A percentile compares a stretch with the other conserved stretches of the same genome.
Conservation (phyloP, 495 filamentous ascomycete species). For the Aspergillus diversus region DNA sequence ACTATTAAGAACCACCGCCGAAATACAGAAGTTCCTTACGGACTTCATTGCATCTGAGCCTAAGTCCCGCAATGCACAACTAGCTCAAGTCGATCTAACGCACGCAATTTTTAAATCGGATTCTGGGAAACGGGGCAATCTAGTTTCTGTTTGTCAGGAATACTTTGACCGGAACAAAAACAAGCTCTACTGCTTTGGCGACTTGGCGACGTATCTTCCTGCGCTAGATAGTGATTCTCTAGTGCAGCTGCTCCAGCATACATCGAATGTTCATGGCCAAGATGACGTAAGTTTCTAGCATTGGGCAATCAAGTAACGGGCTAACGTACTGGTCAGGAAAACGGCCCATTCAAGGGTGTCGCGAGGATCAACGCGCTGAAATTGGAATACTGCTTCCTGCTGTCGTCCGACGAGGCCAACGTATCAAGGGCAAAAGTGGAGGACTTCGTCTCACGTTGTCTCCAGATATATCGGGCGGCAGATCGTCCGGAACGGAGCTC, state of each 20-base stretch:
- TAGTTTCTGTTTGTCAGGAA: conserved; percentile 46
- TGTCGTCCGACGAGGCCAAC: conserved; percentile 45
- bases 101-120: conserved; percentile 34
- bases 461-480: conserved; percentile 47
- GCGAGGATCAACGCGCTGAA: conserved; percentile 58
- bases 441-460: conserved; percentile 49
- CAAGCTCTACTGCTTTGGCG: conserved; percentile 59
- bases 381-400: conserved; percentile 56
- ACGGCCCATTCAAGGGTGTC: conserved; percentile 31
- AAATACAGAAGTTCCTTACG: conserved; percentile 37
- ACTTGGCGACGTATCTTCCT: conserved; percentile 51
- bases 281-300: conserved; percentile 36
- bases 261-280: conserved; percentile 27
- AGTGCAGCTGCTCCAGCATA: conserved; percentile 44
- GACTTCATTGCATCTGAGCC: conserved; percentile 39
- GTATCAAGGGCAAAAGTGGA: conserved; percentile 39
- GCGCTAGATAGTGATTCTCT: conserved; percentile 40
- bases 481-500: conserved; percentile 24
- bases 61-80: conserved; percentile 53
- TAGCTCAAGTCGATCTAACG: conserved; percentile 43
- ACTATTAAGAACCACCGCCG: conserved; percentile 34
- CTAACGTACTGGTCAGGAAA: conserved; percentile 23
- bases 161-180: conserved; percentile 54
- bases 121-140: conserved; percentile 34
- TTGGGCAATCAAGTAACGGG: conserved; percentile 1